A percentile compares a stretch with the other conserved stretches of the same genome.
Evolutionary conservation across 148 eudicot genomes (phyloP).

Genomic region (Vaccinium vitisidaea): DNA sequence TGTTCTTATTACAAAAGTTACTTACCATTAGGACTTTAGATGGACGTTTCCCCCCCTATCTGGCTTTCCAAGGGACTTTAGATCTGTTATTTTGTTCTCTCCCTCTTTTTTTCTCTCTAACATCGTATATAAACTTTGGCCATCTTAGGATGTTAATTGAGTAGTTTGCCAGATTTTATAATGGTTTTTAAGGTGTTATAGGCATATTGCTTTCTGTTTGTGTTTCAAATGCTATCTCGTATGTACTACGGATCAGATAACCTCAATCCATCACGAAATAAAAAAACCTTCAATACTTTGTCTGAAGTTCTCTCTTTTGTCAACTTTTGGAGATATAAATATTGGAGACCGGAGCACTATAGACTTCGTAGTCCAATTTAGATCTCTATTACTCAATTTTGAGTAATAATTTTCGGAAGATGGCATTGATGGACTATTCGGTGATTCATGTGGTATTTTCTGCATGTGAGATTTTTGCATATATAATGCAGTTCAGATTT

Average conservation of each 20-base stretch:
- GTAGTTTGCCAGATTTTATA: not conserved
- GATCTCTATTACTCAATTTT: not conserved
- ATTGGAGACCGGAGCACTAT: not conserved
- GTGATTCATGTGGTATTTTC: not conserved
- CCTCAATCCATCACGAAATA: not conserved
- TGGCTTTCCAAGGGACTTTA: not conserved
- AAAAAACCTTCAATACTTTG: not conserved
- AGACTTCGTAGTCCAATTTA: not conserved
- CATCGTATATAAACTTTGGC: not conserved
- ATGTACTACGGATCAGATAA: not conserved
- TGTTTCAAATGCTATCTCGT: constrained; percentile 5
- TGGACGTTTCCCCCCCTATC: not conserved
- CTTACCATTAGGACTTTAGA: not conserved
- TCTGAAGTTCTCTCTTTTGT: not conserved
- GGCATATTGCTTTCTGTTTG: not conserved
- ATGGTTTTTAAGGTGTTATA: not conserved
- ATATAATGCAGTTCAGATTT: not conserved
- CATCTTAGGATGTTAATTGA: not conserved
- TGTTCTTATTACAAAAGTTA: not conserved
- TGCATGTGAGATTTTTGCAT: not conserved
- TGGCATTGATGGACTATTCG: not conserved
- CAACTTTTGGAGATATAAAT: not conserved
- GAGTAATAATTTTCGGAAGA: not conserved
- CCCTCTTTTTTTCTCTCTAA: not conserved
- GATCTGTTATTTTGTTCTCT: not conserved